Evolutionary conservation across 208 protist genomes (phyloP).

Genomic region (Acanthamoeba castellanii): DNA sequence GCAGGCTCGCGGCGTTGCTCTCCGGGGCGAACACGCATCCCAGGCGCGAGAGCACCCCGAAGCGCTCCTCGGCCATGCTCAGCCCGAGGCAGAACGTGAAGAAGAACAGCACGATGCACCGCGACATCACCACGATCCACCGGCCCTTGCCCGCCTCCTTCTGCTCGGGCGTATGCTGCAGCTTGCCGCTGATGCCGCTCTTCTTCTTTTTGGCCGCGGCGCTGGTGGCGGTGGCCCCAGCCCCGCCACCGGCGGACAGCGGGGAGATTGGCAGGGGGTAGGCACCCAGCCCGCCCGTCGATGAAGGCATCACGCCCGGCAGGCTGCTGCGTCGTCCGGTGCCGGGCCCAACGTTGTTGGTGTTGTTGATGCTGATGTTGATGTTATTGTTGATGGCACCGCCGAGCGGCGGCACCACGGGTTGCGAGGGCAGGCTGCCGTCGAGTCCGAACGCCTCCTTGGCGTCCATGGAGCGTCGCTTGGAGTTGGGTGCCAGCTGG

Average conservation of each 20-base stretch:
- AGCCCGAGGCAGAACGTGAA: conserved; percentile 1
- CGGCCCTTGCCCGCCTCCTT: not conserved
- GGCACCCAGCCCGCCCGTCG: no score
- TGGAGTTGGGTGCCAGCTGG: not conserved
- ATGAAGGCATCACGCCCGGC: not conserved
- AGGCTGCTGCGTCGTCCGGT: not conserved
- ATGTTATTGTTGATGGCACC: not conserved
- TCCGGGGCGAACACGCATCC: not conserved
- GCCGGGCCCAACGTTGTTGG: no score
- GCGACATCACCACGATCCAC: conserved; percentile 21
- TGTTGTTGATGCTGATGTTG: conserved; percentile 16
- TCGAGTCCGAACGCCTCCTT: not conserved
- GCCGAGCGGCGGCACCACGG: not conserved
- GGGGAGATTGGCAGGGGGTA: not conserved
- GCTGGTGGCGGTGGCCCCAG: not conserved
- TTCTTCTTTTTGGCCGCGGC: no score
- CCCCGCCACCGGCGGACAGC: no score
- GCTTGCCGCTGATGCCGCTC: not conserved
- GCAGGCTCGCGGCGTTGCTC: not conserved
- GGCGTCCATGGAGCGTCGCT: not conserved
- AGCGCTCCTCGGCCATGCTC: conserved; percentile 30
- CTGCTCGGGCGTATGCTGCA: not conserved
- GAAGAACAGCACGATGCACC: conserved; percentile 20
- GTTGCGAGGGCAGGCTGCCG: not conserved
- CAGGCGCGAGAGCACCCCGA: not conserved